A percentile compares a stretch with the other conserved stretches of the same genome.
phyloP scores from a whole-genome alignment of 371 early-diverging fungal genomes.

The Mortierella sp. region DNA sequence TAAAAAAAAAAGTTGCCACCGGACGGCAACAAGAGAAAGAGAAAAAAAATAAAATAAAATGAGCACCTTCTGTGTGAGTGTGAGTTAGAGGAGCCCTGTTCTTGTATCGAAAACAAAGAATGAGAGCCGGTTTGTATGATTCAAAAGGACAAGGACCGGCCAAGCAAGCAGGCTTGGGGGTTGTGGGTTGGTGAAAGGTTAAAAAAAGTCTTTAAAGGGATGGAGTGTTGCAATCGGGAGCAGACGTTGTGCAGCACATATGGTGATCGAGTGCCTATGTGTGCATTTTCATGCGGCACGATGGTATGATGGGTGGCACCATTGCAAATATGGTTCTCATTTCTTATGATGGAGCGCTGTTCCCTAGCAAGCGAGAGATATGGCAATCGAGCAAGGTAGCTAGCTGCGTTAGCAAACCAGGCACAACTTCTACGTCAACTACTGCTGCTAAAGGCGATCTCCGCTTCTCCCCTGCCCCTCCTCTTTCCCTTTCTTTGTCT shows the following conservation, averaged over 20 bases:
- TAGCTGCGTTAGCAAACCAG: too few relatives aligned
- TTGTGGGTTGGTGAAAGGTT: neutral
- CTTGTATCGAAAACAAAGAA: neutral
- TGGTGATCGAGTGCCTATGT: too few relatives aligned
- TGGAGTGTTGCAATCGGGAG: neutral
- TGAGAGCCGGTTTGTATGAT: conserved; percentile 2
- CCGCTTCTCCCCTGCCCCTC: neutral
- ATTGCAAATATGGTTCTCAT: too few relatives aligned
- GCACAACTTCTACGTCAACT: neutral
- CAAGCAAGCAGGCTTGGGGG: neutral
- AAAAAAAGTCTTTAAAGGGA: neutral
- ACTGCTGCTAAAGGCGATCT: neutral
- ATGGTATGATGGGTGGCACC: too few relatives aligned
- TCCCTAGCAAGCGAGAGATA: too few relatives aligned
- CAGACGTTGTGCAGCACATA: too few relatives aligned
- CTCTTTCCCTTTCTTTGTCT: neutral
- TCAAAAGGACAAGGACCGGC: neutral
- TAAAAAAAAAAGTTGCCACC: neutral
- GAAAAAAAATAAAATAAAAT: neutral
- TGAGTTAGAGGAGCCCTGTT: neutral
- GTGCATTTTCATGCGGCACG: too few relatives aligned
- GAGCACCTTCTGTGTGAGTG: neutral
- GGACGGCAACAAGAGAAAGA: neutral
- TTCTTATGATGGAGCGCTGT: too few relatives aligned
- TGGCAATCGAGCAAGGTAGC: too few relatives aligned